These are phyloP conservation scores for Verticillium klebahnii DNA, from an alignment of 2,329 filamentous ascomycete genomes.

Conservation along the genomic window DNA sequence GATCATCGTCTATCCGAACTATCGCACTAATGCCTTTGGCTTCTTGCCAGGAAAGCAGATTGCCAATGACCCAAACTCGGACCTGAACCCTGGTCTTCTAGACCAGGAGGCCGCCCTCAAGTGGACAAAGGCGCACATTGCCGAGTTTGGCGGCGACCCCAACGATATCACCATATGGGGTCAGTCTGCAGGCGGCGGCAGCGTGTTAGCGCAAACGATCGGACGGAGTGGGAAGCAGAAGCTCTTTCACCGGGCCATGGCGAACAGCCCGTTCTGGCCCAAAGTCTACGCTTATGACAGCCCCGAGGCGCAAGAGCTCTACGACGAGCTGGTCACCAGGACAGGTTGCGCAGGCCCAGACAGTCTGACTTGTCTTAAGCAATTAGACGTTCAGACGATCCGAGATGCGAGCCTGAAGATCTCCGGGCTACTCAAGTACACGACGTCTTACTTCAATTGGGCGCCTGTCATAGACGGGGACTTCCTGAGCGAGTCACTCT, in stretches of 20 bases:
- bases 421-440: constrained; percentile 45
- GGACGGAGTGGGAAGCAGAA: constrained; percentile 8
- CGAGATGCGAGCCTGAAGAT: constrained; percentile 45
- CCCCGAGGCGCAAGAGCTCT: constrained; percentile 45
- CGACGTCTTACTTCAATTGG: constrained; percentile 53
- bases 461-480: constrained; percentile 53
- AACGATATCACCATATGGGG: constrained; percentile 20
- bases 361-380: constrained; percentile 50
- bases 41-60: constrained; percentile 45
- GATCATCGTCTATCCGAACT: constrained; percentile 40
- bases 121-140: constrained; percentile 20
- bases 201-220: constrained; percentile 12
- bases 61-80: constrained; percentile 34
- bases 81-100: constrained; percentile 47
- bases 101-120: constrained; percentile 20
- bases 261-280: constrained; percentile 52
- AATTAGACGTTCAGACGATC: constrained; percentile 45
- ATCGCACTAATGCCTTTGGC: constrained; percentile 53
- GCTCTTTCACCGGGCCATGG: constrained; percentile 19
- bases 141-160: constrained; percentile 21
- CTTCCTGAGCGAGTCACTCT: constrained; percentile 46
- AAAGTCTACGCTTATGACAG: constrained; percentile 51
- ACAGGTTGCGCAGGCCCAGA: constrained; percentile 41
- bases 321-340: constrained; percentile 37
- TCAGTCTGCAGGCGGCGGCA: constrained; percentile 21